Evolutionary conservation across 495 filamentous ascomycete species (phyloP).

Genomic region (Lasiosphaeria hispida): DNA sequence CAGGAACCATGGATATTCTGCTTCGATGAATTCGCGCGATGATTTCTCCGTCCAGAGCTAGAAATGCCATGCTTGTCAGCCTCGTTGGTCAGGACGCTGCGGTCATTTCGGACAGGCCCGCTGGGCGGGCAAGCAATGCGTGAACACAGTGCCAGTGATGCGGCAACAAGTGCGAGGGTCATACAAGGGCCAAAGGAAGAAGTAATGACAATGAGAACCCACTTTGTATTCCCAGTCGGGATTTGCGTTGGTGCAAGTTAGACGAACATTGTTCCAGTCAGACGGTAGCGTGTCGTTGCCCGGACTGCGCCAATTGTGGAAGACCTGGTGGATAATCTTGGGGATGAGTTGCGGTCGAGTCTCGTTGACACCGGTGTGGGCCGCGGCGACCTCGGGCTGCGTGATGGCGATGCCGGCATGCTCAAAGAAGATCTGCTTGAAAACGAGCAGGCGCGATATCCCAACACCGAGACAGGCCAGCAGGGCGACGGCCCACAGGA

Average conservation of each 20-base stretch:
- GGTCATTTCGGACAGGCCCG: no score
- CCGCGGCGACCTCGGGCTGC: slow-evolving; percentile 19
- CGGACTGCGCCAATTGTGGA: slow-evolving; percentile 55
- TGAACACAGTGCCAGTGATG: no score
- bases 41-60: slow-evolving; percentile 86
- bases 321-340: slow-evolving; percentile 90
- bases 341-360: slow-evolving; percentile 40
- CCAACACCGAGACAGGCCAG: slow-evolving; percentile 6
- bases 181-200: background rate
- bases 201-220: slow-evolving; percentile 21
- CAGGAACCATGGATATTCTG: slow-evolving; percentile 82
- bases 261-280: slow-evolving; percentile 69
- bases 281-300: slow-evolving; percentile 61
- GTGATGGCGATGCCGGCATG: slow-evolving; percentile 28
- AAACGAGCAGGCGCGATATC: slow-evolving; percentile 22
- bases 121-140: no score
- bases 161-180: background rate
- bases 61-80: slow-evolving; percentile 1
- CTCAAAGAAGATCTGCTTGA: slow-evolving; percentile 27
- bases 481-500: slow-evolving; percentile 12
- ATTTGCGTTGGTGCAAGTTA: slow-evolving; percentile 74
- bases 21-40: slow-evolving; percentile 70
- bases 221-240: slow-evolving; percentile 81
- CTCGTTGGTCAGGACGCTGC: no score
- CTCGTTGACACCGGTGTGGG: slow-evolving; percentile 8